These are phyloP conservation scores for Ophiocytium majus DNA, from an alignment of 352 stramenopile species.

Conservation along the genomic window DNA sequence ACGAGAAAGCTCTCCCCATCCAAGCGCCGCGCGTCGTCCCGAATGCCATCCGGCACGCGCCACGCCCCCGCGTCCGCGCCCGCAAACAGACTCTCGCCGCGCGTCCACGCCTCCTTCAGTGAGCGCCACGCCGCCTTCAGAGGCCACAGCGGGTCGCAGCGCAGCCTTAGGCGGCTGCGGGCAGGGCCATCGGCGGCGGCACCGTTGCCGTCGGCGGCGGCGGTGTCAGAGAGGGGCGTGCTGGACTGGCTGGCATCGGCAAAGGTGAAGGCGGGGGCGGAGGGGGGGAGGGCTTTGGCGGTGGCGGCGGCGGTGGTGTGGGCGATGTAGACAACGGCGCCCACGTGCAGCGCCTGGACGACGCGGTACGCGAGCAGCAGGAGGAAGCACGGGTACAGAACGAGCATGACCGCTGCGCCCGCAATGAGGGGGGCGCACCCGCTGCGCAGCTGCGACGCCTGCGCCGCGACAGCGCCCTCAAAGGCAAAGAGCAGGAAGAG, in stretches of 20 bases:
- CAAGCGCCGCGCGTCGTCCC: background rate
- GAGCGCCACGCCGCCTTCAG: background rate
- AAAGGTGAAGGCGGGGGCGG: background rate
- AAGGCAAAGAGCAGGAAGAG: conserved; percentile 16
- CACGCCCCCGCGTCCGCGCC: background rate
- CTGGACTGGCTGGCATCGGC: no score
- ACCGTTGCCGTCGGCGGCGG: no score
- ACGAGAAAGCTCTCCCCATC: background rate
- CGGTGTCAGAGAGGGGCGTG: background rate
- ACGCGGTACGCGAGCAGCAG: background rate
- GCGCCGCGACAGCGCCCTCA: background rate
- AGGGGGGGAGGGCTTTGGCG: background rate
- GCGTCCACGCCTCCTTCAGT: background rate
- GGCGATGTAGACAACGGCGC: background rate
- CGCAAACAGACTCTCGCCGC: conserved; percentile 1
- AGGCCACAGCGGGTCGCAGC: background rate
- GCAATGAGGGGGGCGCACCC: background rate
- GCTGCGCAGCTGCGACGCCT: background rate
- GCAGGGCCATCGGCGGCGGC: background rate
- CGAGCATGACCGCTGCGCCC: background rate
- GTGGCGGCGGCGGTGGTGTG: background rate
- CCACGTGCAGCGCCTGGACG: background rate
- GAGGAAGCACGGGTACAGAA: background rate
- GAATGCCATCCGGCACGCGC: background rate
- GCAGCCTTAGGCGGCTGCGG: background rate